Conservation (phyloP, 805 yeast genomes). For the Yamadazyma kitorensis region DNA sequence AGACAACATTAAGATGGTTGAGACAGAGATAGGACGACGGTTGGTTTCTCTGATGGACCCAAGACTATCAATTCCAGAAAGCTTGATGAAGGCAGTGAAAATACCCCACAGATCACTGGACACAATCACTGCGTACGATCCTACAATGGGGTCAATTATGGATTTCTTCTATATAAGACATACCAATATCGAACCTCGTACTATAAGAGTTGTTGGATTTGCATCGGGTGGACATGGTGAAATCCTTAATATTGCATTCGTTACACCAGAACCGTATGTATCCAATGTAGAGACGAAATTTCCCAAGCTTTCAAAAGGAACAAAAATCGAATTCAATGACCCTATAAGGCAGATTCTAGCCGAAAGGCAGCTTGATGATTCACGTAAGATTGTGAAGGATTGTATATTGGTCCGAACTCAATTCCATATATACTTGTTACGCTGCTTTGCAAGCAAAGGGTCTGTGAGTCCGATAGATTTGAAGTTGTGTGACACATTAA, state of each 20-base stretch:
- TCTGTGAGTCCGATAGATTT: constrained; percentile 10
- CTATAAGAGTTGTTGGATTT: constrained; percentile 19
- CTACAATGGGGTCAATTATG: constrained; percentile 28
- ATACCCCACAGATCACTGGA: constrained; percentile 19
- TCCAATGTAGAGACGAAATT: not conserved
- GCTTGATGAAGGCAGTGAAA: not conserved
- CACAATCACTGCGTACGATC: constrained; percentile 27
- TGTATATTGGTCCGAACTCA: constrained; percentile 37
- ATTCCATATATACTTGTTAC: constrained; percentile 28
- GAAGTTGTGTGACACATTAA: constrained; percentile 8
- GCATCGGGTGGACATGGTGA: constrained; percentile 30
- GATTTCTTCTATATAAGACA: constrained; percentile 14
- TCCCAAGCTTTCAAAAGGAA: constrained; percentile 7
- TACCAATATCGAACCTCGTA: not conserved
- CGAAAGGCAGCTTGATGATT: constrained; percentile 18
- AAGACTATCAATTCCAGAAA: not conserved
- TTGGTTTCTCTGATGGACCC: not conserved
- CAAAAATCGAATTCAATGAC: constrained; percentile 25
- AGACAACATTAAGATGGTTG: constrained; percentile 1
- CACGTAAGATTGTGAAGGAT: constrained; percentile 20
- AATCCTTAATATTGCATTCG: constrained; percentile 8
- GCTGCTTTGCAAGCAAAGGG: constrained; percentile 14
- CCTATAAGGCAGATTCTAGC: constrained; percentile 41
- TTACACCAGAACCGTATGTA: constrained; percentile 5
- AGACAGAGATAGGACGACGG: not conserved